phyloP scores from a whole-genome alignment of 257 asterid genomes.

The Nicotiana undulata region DNA sequence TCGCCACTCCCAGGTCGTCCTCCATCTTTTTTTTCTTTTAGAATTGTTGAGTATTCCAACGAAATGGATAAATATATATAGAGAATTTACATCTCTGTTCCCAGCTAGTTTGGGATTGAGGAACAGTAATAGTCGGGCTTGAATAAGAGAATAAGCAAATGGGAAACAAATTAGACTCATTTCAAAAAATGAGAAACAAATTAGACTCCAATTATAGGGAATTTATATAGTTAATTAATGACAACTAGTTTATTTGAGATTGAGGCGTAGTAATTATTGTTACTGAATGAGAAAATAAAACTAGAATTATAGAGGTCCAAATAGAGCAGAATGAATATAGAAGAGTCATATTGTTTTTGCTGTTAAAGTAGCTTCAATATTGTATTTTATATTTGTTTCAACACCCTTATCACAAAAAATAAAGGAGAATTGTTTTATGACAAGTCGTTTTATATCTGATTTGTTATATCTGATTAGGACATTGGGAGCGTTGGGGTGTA shows the following conservation, averaged over 20 bases:
- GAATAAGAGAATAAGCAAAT: background rate
- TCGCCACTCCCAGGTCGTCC: constrained; percentile 64
- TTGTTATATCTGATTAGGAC: constrained; percentile 38
- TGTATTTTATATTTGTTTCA: background rate
- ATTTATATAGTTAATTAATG: too few species aligned
- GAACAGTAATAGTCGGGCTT: background rate
- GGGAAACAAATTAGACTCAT: too few species aligned
- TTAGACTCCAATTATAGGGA: too few species aligned
- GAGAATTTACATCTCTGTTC: background rate
- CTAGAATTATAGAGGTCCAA: background rate
- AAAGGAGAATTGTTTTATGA: background rate
- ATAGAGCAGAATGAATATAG: background rate
- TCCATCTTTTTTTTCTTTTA: background rate
- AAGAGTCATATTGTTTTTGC: background rate
- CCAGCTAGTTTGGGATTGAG: background rate
- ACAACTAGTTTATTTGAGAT: background rate
- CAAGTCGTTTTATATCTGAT: background rate
- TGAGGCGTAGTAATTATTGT: background rate
- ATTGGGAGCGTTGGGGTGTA: constrained; percentile 65
- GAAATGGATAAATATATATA: background rate
- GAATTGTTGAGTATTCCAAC: background rate
- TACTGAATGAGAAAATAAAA: background rate
- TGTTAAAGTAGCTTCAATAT: background rate
- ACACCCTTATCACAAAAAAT: background rate
- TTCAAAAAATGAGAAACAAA: too few species aligned